Conservation (phyloP, 805 yeast genomes). For the Lachancea nothofagi region DNA sequence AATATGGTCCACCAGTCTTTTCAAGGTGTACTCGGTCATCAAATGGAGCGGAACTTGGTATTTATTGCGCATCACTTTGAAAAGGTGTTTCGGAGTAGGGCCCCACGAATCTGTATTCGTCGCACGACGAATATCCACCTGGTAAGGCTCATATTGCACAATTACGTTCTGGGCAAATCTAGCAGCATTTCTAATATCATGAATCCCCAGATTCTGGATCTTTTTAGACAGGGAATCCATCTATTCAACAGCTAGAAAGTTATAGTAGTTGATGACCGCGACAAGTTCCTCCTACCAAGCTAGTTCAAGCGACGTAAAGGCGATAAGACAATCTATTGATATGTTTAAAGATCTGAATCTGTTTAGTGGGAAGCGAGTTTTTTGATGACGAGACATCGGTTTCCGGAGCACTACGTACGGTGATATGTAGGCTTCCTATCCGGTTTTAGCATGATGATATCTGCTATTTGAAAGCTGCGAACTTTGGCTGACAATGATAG, state of each 20-base stretch:
- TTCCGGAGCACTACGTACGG: no score
- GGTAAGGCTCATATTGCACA: constrained; percentile 36
- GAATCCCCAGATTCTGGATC: constrained; percentile 33
- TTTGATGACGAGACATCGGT: no score
- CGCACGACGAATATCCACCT: constrained; percentile 38
- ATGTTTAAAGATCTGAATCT: no score
- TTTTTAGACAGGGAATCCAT: constrained; percentile 34
- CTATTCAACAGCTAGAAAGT: background rate
- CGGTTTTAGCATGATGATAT: no score
- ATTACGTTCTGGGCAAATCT: constrained; percentile 37
- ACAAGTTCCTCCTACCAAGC: background rate
- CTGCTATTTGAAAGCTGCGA: no score
- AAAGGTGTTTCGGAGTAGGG: constrained; percentile 41
- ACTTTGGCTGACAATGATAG: no score
- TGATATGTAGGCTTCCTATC: no score
- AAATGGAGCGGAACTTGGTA: constrained; percentile 30
- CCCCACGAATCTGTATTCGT: constrained; percentile 52
- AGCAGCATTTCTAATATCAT: constrained; percentile 38
- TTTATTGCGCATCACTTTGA: constrained; percentile 30
- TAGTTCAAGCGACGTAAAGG: no score
- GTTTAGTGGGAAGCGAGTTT: no score
- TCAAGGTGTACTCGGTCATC: constrained; percentile 33
- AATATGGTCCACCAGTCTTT: constrained; percentile 34
- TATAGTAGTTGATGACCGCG: background rate
- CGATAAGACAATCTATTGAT: no score